Base-by-base conservation (phyloP, 2,329 filamentous ascomycete genomes). In the Mycogone perniciosa region DNA sequence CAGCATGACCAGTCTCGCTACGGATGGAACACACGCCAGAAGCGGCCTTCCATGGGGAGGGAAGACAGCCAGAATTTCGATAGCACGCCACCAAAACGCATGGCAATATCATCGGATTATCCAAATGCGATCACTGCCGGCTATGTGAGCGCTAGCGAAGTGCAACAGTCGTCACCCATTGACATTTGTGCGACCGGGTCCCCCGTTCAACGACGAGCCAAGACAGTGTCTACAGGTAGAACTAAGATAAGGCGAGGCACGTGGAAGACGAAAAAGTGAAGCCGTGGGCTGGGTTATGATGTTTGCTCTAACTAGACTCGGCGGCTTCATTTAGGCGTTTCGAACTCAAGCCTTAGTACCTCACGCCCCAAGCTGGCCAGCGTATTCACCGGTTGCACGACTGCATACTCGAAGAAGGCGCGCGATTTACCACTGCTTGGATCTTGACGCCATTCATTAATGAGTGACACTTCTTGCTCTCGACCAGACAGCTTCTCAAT, bases 351-450 rank as follows among this genome's bases (percentile, higher is more conserved):
- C 31, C 62, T 62, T 50, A 81, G 60, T 10, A 77, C 60, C 11
- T 68, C 68, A 11, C 71, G 59, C 1, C 76, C 76, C 31, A 80
- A 62, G 2, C 60, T 62, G 3, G 76, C 72, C 49, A 82, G 59
- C n/a, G 64, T 62, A 46, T 70, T 67, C 13, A 82, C 60, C 31
- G 76, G 75, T 50, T 71, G 64, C 26, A 77, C 61, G 7, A 82
- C 72, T n/a, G 69, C 71, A 49, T 67, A 70, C 31, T 73, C 67
- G 57, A 79, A 79, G 55, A 81, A 80, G 1, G 64, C 60, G n/a
- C 60, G 64, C 2, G 69, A 72, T 31, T 67, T 65, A 1, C 69
- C 62, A 31, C 64, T 64, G 3, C 65, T 62, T 0, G 71, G 75
- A 31, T 75, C 63, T 31, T 62, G 61, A 27, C 60, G 64, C 73